Evolutionary conservation across 345 rosid species (phyloP).

Genomic region (Eucalyptus cloeziana): DNA sequence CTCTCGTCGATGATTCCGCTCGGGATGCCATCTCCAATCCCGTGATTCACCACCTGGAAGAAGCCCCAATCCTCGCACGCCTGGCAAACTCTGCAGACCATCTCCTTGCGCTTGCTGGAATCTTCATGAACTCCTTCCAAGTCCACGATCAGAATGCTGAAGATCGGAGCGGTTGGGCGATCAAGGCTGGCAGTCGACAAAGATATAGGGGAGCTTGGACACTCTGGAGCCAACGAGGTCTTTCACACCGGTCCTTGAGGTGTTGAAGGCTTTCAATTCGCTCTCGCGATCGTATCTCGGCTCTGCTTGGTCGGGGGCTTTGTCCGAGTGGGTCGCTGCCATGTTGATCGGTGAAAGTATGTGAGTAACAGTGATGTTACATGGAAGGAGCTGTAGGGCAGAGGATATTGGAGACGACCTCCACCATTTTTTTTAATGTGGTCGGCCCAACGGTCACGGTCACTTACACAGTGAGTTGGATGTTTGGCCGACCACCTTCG

Average conservation of each 20-base stretch:
- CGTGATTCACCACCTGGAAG: conserved; percentile 33
- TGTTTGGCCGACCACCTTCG: too few relatives aligned
- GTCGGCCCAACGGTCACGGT: neutral
- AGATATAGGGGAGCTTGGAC: conserved; percentile 7
- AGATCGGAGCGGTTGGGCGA: neutral
- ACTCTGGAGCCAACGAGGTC: conserved; percentile 22
- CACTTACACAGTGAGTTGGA: neutral
- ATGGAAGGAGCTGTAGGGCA: neutral
- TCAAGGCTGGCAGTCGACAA: neutral
- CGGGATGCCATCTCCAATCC: conserved; percentile 13
- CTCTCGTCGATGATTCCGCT: conserved; percentile 12
- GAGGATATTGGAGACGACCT: neutral
- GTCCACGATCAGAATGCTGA: conserved; percentile 18
- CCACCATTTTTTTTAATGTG: neutral
- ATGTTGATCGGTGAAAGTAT: neutral
- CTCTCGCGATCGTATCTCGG: neutral
- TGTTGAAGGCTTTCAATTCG: conserved; percentile 6
- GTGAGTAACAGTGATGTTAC: neutral
- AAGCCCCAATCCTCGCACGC: conserved; percentile 31
- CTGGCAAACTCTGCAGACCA: conserved; percentile 2
- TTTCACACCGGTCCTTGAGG: conserved; percentile 13
- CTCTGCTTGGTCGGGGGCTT: neutral
- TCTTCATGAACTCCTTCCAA: neutral
- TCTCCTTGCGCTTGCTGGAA: neutral
- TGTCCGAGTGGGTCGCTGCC: neutral